phyloP scores from a whole-genome alignment of 2,329 filamentous ascomycete species.

The Diplodia sapinea region DNA sequence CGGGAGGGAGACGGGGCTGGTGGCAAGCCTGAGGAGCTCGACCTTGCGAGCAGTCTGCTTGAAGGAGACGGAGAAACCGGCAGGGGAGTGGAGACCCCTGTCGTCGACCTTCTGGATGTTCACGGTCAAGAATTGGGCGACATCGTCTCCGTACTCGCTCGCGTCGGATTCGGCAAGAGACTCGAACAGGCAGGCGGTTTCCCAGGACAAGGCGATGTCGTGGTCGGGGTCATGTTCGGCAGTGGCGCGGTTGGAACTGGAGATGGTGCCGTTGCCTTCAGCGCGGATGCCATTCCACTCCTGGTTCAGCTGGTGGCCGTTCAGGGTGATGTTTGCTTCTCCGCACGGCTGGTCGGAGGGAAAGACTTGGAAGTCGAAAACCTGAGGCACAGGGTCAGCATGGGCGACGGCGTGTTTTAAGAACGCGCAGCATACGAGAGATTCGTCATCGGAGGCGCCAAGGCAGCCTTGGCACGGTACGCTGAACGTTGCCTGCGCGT shows the following conservation, averaged over 20 bases:
- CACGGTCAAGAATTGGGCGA: constrained; percentile 48
- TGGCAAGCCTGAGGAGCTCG: constrained; percentile 45
- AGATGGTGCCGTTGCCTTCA: constrained; percentile 44
- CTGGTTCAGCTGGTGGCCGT: constrained; percentile 47
- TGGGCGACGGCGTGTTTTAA: constrained; percentile 45
- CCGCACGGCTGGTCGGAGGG: constrained; percentile 47
- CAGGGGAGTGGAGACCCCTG: constrained; percentile 39
- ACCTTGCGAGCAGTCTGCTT: constrained; percentile 46
- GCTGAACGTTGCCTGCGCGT: constrained; percentile 50
- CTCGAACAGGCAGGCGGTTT: constrained; percentile 46
- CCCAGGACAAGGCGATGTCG: constrained; percentile 48
- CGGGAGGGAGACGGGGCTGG: constrained; percentile 42
- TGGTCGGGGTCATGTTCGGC: constrained; percentile 34
- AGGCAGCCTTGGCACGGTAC: constrained; percentile 52
- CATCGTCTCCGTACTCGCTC: constrained; percentile 36
- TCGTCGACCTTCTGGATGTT: constrained; percentile 49
- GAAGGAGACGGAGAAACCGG: constrained; percentile 50
- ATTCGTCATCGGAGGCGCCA: constrained; percentile 50
- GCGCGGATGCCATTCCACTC: constrained; percentile 48
- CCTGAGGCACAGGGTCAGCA: constrained; percentile 44
- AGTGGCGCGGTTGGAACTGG: constrained; percentile 39
- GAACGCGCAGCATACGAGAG: constrained; percentile 42
- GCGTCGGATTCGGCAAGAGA: constrained; percentile 34
- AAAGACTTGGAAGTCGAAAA: constrained; percentile 50
- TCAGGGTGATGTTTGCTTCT: constrained; percentile 51